Conservation (phyloP, 371 early-diverging fungal genomes). For the Globomyces sp. region DNA sequence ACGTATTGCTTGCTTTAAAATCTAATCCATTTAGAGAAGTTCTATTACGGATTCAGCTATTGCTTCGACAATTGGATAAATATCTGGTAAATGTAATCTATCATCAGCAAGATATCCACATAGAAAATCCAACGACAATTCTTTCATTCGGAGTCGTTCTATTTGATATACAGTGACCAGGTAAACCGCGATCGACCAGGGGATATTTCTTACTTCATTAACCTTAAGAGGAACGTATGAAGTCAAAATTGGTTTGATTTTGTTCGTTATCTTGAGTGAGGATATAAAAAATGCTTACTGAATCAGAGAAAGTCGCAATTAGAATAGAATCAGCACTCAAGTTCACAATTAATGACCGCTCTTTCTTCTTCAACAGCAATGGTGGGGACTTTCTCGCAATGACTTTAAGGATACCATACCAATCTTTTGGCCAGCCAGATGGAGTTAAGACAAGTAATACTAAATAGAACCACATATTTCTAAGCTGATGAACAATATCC, state of each 20-base stretch:
- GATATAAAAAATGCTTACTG: conserved; percentile 20
- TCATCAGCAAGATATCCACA: conserved; percentile 83
- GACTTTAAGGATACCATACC: conserved; percentile 62
- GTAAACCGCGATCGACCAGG: conserved; percentile 76
- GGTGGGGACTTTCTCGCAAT: conserved; percentile 88
- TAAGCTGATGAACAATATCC: conserved; percentile 68
- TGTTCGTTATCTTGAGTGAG: conserved; percentile 33
- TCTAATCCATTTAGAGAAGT: background rate
- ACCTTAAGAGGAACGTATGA: conserved; percentile 51
- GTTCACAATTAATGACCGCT: conserved; percentile 80
- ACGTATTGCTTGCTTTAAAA: conserved; percentile 33
- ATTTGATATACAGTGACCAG: conserved; percentile 81
- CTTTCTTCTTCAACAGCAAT: conserved; percentile 62
- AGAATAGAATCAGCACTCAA: conserved; percentile 84
- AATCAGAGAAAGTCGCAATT: conserved; percentile 68
- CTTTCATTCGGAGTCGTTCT: conserved; percentile 72
- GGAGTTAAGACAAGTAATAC: conserved; percentile 74
- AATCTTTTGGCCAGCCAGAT: conserved; percentile 77
- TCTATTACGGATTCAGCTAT: conserved; percentile 58
- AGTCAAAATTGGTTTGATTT: conserved; percentile 38
- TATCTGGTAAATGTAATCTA: conserved; percentile 68
- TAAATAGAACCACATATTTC: conserved; percentile 89
- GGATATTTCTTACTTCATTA: conserved; percentile 62
- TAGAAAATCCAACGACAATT: conserved; percentile 64
- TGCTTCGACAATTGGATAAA: conserved; percentile 69